These are phyloP conservation scores for Zygnema cylindricum DNA, from an alignment of 139 green algal genomes.

Conservation along the genomic window DNA sequence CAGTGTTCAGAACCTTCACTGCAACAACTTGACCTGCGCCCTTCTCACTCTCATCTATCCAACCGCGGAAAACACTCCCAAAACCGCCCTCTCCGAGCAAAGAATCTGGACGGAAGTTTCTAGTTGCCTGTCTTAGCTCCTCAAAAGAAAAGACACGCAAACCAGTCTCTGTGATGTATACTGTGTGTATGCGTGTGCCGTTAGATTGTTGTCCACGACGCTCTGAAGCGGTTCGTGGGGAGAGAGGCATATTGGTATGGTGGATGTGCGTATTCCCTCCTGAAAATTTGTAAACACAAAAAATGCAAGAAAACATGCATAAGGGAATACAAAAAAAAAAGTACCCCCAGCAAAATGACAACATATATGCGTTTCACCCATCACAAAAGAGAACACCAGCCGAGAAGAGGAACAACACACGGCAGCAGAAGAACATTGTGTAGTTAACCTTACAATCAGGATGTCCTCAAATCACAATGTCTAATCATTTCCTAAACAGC, in stretches of 20 bases:
- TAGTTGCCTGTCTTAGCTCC: constrained; percentile 42
- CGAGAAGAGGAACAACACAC: no score
- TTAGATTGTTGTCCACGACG: not conserved
- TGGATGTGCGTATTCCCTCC: not conserved
- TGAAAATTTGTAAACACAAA: not conserved
- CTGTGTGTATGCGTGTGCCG: not conserved
- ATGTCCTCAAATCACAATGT: not conserved
- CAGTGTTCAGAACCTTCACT: constrained; percentile 54
- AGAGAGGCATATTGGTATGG: not conserved
- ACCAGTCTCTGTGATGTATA: constrained; percentile 5
- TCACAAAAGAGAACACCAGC: no score
- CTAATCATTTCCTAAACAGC: not conserved
- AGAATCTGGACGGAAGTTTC: constrained; percentile 40
- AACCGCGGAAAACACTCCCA: constrained; percentile 48
- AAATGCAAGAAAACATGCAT: not conserved
- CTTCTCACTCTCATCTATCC: constrained; percentile 32
- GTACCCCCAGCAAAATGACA: not conserved
- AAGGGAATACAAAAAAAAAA: not conserved
- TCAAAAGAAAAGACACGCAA: constrained; percentile 40
- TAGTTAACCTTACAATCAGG: not conserved
- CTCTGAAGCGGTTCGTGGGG: not conserved
- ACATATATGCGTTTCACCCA: not conserved
- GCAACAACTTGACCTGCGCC: constrained; percentile 34
- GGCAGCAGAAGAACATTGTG: no score
- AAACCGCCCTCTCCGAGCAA: constrained; percentile 56